phyloP scores from a whole-genome alignment of 805 yeast species.

The Candida vartiovaarae region DNA sequence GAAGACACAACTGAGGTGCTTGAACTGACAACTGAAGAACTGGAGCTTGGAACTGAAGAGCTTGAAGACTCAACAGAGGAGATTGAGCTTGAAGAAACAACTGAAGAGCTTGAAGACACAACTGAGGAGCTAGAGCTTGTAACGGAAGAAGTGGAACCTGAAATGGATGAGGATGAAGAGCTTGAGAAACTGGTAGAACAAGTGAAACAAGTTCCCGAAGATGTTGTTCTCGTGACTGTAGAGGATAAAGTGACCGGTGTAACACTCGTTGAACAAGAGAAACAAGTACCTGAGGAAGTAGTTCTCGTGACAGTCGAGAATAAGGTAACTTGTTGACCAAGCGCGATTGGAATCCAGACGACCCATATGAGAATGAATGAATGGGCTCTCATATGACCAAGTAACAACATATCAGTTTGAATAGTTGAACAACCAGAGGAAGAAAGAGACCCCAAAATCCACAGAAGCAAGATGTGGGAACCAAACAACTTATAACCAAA shows the following conservation, averaged over 20 bases:
- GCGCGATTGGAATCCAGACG: not conserved
- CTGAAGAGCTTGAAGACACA: not conserved
- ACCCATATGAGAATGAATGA: not conserved
- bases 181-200: not conserved
- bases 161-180: not conserved
- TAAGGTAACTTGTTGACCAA: not conserved
- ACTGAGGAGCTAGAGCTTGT: not conserved
- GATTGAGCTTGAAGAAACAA: no score
- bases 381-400: not conserved
- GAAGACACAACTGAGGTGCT: not conserved
- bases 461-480: not conserved
- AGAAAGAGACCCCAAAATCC: not conserved
- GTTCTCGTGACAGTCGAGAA: not conserved
- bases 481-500: not conserved
- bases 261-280: not conserved
- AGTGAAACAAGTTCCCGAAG: not conserved
- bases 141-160: not conserved
- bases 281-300: not conserved
- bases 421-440: not conserved
- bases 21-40: not conserved
- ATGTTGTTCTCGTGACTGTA: not conserved
- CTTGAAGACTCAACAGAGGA: not conserved
- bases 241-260: not conserved
- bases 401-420: not conserved
- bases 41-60: not conserved